Evolutionary conservation across 1,284 basidiomycete species (phyloP).

Genomic region (Heterobasidion irregulare): DNA sequence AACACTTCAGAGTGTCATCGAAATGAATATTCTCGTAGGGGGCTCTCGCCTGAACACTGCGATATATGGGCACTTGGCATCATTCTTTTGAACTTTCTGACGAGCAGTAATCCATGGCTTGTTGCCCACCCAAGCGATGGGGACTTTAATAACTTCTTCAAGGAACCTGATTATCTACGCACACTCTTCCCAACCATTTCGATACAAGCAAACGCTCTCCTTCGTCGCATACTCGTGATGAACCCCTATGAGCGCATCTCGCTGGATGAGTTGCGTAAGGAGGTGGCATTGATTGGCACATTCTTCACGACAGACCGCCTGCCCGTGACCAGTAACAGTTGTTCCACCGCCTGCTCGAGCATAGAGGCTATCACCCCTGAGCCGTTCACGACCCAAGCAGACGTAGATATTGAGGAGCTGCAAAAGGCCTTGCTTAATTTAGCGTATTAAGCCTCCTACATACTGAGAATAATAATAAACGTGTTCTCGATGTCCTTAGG

Average conservation of each 20-base stretch:
- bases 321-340: too few relatives aligned
- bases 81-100: conserved; percentile 64
- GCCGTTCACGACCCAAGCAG: too few relatives aligned
- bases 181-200: conserved; percentile 29
- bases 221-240: conserved; percentile 19
- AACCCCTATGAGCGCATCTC: conserved; percentile 23
- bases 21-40: conserved; percentile 10
- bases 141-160: conserved; percentile 51
- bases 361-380: too few relatives aligned
- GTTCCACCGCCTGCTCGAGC: too few relatives aligned
- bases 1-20: conserved; percentile 19
- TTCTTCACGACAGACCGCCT: conserved; percentile 53
- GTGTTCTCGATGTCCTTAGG: too few relatives aligned
- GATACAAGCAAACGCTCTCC: conserved; percentile 12
- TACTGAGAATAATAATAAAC: too few relatives aligned
- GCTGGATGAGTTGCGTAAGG: conserved; percentile 54
- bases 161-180: background rate
- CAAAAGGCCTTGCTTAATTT: too few relatives aligned
- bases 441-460: too few relatives aligned
- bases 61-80: conserved; percentile 83
- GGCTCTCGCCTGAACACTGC: conserved; percentile 69
- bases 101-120: conserved; percentile 84
- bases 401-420: too few relatives aligned
- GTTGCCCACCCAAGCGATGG: conserved; percentile 38
- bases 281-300: conserved; percentile 49